Base-by-base conservation (phyloP, 2,329 filamentous ascomycete genomes). In the Ambrosiella cleistominuta region DNA sequence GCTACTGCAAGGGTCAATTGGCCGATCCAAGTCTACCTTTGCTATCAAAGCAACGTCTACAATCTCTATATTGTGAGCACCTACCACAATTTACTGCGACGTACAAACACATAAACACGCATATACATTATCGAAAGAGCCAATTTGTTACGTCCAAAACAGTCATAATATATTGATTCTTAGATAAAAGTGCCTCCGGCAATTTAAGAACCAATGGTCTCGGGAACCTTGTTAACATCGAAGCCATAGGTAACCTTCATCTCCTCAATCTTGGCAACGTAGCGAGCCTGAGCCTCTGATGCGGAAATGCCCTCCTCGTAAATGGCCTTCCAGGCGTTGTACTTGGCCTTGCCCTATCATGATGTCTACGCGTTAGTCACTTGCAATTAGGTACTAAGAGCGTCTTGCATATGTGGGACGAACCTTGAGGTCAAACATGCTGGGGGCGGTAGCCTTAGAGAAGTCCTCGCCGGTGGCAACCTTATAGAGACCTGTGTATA, bases 331-430 rank as follows among this genome's bases (percentile, higher is more conserved):
- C 88, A 95, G 57, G 84, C 81, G 65, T 75, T 78, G 73, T 83
- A 80, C 78, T 94, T 95, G 66, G 81, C 81, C 74, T 93, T 94
- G 72, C 75, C 81, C 86, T 88, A 65, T 64, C 56, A 56, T 42
- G 35, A 8, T 19, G 45, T 37, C 19, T 36, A 40, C 3, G 9
- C 40, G 9, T 17, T 59, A 35, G 40, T 17, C 17, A 36, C 12
- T 17, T 39, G 71, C 59, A 70, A 81, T 82, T 75, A 82, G 82
- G 61, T 88, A 66, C 70, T 87, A 80, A 66, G 88, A 86, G 72
- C 81, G 77, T 71, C 83, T 81, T 36, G 83, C 58, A 76, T 63
- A 13, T 19, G 15, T 36, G 47, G 4, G 27, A 66, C 71, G 59
- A 70, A 81, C 82, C 75, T 82, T 82, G 61, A 88, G 66, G 70